These are phyloP conservation scores for Medicago truncatula DNA, from an alignment of 306 rosid species.

Conservation along the genomic window MtrunA17r5.0-ANR NC_053048.1:37263001-37263500, in stretches of 20 bases:
- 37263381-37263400: conserved; percentile 68
- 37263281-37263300: conserved; percentile 40
- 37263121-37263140: conserved; percentile 23
- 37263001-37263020: conserved; percentile 63
- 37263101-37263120: conserved; percentile 7
- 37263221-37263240: neutral
- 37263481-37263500: conserved; percentile 23
- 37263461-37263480: conserved; percentile 15
- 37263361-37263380: conserved; percentile 71
- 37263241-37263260: conserved; percentile 28
- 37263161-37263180: conserved; percentile 12
- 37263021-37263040: conserved; percentile 58
- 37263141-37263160: neutral
- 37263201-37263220: conserved; percentile 11
- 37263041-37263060: conserved; percentile 44
- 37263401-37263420: neutral
- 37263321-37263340: conserved; percentile 70
- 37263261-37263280: conserved; percentile 8
- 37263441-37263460: neutral
- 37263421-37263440: conserved; percentile 1
- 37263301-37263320: conserved; percentile 60
- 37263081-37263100: neutral
- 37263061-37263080: conserved; percentile 14
- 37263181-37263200: conserved; percentile 17
- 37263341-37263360: conserved; percentile 61